Evolutionary conservation across 495 filamentous ascomycete genomes (phyloP), one percentile per base, ranked within the genome.

Genomic region (Penicillium lividum): DNA sequence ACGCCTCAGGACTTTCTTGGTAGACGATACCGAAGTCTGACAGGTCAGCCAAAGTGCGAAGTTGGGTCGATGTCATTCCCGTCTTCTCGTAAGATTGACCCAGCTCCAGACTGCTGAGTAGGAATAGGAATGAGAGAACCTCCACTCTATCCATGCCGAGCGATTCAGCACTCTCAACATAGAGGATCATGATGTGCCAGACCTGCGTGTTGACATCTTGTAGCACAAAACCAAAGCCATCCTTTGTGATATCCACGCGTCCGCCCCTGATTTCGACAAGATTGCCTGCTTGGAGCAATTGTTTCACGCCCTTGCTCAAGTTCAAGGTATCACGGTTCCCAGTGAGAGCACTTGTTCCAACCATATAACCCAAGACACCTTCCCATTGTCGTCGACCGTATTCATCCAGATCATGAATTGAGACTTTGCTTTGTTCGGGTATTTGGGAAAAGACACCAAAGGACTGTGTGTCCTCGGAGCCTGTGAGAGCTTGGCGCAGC

Each of bases 121-220:
- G 89, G 74, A 98, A 97, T 62, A 98, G 81, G 66, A 98, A 98
- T 18, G 90, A 91, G 36, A 98, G 87, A 64, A 98, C 89, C 64
- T 98, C 95, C 51, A 96, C 90, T 56, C 85, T 85, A 56, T 96
- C 90, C 85, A 96, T 90, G 22, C 82, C 80, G 43, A 92, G 83
- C 68, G 77, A 75, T 61, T 92, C 85, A n/a, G 90, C 86, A 51
- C 89, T 88, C 57, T 96, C 88, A 30, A 98, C 86, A 76, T 96
- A 98, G 31, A 97, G 86, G 36, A 98, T 88, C 6, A 98, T 79
- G 27, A 98, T 82, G 29, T 90, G 90, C 94, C 94, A 98, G 45
- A 98, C 92, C 70, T 98, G 94, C 5, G 92, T 90, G 68, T 96
- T 97, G 58, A 92, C 85, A 65, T 97, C 94, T 66, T 98, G 94